phyloP scores from a whole-genome alignment of 129 eudicot genomes.

The Mikania micrantha region DNA sequence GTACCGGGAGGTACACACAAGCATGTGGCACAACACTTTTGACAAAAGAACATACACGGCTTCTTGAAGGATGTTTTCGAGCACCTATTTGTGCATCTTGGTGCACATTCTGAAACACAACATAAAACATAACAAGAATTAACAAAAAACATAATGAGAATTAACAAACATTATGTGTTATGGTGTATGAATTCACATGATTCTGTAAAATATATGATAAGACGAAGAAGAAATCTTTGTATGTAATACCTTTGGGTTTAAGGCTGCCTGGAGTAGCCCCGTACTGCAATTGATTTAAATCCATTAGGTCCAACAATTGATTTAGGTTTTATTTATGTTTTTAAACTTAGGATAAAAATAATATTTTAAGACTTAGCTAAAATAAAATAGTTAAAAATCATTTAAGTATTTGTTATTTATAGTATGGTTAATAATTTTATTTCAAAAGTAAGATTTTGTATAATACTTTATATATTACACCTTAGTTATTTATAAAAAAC shows the following conservation, averaged over 20 bases:
- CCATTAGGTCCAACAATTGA: neutral
- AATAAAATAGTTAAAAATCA: neutral
- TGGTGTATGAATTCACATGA: neutral
- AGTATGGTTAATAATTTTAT: neutral
- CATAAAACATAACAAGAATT: too few species aligned
- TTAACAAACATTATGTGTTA: too few species aligned
- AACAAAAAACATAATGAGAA: too few species aligned
- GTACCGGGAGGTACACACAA: slow-evolving; percentile 62
- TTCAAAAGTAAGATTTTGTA: neutral
- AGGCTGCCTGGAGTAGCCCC: slow-evolving; percentile 49
- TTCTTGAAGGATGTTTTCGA: slow-evolving; percentile 49
- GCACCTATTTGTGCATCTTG: slow-evolving; percentile 41
- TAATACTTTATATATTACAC: neutral
- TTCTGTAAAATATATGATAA: neutral
- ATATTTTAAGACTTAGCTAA: neutral
- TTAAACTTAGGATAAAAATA: too few species aligned
- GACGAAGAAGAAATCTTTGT: neutral
- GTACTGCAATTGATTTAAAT: slow-evolving; percentile 18
- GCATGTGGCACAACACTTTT: slow-evolving; percentile 56
- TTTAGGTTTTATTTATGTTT: neutral
- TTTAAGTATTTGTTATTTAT: neutral
- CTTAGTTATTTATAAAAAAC: neutral
- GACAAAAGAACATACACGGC: too few species aligned
- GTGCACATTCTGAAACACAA: slow-evolving; percentile 29
- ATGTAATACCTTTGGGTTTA: slow-evolving; percentile 41